Base-by-base conservation (phyloP, 139 green algal genomes). In the Trebouxia sp. region DNA sequence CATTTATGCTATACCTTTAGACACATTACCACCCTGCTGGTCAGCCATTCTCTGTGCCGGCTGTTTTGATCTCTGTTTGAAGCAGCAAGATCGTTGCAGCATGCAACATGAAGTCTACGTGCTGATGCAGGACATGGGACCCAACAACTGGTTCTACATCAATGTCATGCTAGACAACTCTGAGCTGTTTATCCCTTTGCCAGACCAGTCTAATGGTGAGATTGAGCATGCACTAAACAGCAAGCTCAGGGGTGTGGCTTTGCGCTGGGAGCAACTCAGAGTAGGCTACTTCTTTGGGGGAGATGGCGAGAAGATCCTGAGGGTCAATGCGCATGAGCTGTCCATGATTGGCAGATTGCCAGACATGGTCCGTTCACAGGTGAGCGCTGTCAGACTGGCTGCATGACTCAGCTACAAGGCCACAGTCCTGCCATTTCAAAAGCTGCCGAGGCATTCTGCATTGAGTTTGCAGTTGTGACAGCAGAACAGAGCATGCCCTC, bases 251-350 rank as follows among this genome's bases (percentile, higher is more conserved):
- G 79, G 83, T 38, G 8, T 89, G 6, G 51, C 70, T 26, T 43
- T 87, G 32, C 35, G 38, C 7, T 87, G 75, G 80, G 41, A 85
- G 4, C 39, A 32, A n/a, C 78, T 89, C 67, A 84, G 87, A 28
- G 55, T 92, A 35, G 82, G 82, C 5, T 90, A 90, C 81, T 89
- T 84, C 62, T 90, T 51, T 32, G 88, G 88, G 3, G 88, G 88
- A 28, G 86, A 92, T 65, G 85, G 85, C 1, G 79, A 89, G 51
- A 48, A 32, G 20, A 69, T 65, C 35, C 45, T 88, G 26, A 67
- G 69, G 26, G 48, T 92, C 32, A 82, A 91, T 37, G 65, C 75
- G 12, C n/a, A 83, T 22, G 30, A 80, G 65, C 28, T 84, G 39
- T 56, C 62, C 2, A 77, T 47, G 28, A 41, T 47, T 15, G 65